These are phyloP conservation scores for Abelmoschus esculentus DNA, from an alignment of 345 rosid species.

Conservation along the genomic window DNA sequence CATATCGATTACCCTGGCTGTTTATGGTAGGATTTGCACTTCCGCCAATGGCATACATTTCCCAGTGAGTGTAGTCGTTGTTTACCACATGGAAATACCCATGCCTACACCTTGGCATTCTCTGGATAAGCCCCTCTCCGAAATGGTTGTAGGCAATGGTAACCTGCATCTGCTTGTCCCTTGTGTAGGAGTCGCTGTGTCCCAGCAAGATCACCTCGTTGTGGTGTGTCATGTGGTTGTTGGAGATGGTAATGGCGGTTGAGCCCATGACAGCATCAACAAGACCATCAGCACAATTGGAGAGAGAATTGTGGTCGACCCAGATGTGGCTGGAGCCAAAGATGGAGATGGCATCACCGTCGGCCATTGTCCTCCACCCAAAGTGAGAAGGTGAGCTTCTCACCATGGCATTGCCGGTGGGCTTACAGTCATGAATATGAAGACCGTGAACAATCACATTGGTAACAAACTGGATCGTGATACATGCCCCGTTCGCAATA, in stretches of 20 bases:
- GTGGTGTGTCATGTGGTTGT: slow-evolving; percentile 86
- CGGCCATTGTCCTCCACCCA: slow-evolving; percentile 94
- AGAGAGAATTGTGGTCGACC: slow-evolving; percentile 91
- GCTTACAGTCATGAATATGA: slow-evolving; percentile 88
- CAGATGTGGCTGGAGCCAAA: slow-evolving; percentile 86
- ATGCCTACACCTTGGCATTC: slow-evolving; percentile 97
- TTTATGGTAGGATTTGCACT: slow-evolving; percentile 88
- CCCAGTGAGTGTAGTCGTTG: slow-evolving; percentile 98
- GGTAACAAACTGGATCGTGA: slow-evolving; percentile 72
- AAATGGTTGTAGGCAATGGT: slow-evolving; percentile 96
- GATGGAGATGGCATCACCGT: slow-evolving; percentile 80
- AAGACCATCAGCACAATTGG: slow-evolving; percentile 90
- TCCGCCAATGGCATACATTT: slow-evolving; percentile 97
- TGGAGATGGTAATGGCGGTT: slow-evolving; percentile 80
- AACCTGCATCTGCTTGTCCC: slow-evolving; percentile 88
- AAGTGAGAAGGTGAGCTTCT: slow-evolving; percentile 75
- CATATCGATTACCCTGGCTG: slow-evolving; percentile 92
- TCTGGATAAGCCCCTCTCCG: slow-evolving; percentile 86
- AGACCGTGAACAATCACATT: slow-evolving; percentile 90
- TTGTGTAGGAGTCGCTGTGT: slow-evolving; percentile 76
- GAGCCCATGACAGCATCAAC: slow-evolving; percentile 97
- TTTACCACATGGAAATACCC: slow-evolving; percentile 95
- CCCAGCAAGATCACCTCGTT: slow-evolving; percentile 95
- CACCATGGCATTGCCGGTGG: slow-evolving; percentile 93
- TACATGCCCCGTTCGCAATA: slow-evolving; percentile 87